Percentiles rank a stretch among this genome's conserved stretches.
These are phyloP conservation scores for Dactylorhiza incarnata DNA, from an alignment of 106 monocot species.

Conservation along the genomic window DNA sequence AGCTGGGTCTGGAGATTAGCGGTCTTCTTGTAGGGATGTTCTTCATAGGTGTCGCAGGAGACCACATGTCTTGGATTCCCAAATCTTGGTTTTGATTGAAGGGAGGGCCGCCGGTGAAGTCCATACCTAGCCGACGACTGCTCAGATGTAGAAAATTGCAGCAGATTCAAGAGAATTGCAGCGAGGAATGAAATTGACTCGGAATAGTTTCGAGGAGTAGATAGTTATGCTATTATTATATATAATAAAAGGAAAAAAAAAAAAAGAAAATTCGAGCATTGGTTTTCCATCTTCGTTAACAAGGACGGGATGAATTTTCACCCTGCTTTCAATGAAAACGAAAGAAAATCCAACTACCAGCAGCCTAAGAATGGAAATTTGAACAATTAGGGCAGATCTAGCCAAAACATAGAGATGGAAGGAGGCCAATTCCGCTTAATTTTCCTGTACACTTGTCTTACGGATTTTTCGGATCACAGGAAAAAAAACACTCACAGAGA, in stretches of 20 bases:
- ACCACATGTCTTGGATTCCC: constrained; percentile 4
- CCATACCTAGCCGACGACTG: background rate
- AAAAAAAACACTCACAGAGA: background rate
- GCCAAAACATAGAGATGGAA: background rate
- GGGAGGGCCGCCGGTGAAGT: constrained; percentile 1
- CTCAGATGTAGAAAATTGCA: constrained; percentile 1
- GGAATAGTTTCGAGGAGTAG: too few relatives aligned
- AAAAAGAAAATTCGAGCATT: background rate
- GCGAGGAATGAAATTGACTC: background rate
- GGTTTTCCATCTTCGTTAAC: background rate
- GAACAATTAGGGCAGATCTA: constrained; percentile 1
- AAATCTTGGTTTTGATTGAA: background rate
- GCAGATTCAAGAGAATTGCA: background rate
- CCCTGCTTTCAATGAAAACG: background rate
- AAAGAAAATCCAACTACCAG: background rate
- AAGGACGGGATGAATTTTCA: background rate
- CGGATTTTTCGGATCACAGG: background rate
- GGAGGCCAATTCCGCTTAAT: background rate
- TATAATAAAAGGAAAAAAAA: background rate
- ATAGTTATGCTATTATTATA: too few relatives aligned
- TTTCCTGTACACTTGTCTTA: background rate
- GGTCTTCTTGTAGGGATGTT: constrained; percentile 1
- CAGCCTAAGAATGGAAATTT: background rate
- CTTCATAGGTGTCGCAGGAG: background rate
- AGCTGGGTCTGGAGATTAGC: background rate